phyloP scores from a whole-genome alignment of 805 yeast genomes.

The Wickerhamiella nectarea region DNA sequence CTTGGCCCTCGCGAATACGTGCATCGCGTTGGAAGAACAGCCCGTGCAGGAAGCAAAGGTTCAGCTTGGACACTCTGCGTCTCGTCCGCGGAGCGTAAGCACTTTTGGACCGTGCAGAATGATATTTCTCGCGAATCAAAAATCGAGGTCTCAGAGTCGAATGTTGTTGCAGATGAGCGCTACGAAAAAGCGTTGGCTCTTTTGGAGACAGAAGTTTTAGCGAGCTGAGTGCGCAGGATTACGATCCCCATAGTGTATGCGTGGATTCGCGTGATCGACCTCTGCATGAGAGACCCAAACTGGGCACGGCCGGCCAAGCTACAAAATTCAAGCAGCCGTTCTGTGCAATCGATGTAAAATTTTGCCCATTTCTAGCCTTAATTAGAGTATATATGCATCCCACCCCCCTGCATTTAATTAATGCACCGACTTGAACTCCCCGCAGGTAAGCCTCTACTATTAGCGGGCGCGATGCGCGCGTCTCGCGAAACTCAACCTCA shows the following conservation, averaged over 20 bases:
- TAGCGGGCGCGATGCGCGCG: too few species aligned
- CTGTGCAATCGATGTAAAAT: too few species aligned
- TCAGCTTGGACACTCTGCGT: slow-evolving; percentile 57
- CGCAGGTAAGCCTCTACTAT: too few species aligned
- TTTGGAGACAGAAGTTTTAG: slow-evolving; percentile 30
- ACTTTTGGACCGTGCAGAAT: slow-evolving; percentile 27
- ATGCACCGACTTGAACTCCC: too few species aligned
- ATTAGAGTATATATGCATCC: too few species aligned
- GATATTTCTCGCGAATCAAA: slow-evolving; percentile 22
- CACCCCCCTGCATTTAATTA: too few species aligned
- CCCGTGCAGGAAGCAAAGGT: slow-evolving; percentile 78
- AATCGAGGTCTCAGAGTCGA: slow-evolving; percentile 16
- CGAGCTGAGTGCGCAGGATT: slow-evolving; percentile 11
- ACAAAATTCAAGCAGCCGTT: too few species aligned
- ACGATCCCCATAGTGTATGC: background rate
- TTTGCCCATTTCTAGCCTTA: too few species aligned
- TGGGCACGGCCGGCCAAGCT: too few species aligned
- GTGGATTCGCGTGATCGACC: background rate
- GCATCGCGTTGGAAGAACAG: slow-evolving; percentile 94
- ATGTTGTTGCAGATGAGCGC: slow-evolving; percentile 26
- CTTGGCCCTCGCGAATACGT: slow-evolving; percentile 80
- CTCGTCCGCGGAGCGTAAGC: slow-evolving; percentile 63
- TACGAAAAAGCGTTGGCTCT: slow-evolving; percentile 35
- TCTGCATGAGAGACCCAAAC: too few species aligned
- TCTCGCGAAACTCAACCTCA: too few species aligned